Evolutionary conservation across 805 yeast genomes (phyloP).

Genomic region (Saccharomyces jurei): DNA sequence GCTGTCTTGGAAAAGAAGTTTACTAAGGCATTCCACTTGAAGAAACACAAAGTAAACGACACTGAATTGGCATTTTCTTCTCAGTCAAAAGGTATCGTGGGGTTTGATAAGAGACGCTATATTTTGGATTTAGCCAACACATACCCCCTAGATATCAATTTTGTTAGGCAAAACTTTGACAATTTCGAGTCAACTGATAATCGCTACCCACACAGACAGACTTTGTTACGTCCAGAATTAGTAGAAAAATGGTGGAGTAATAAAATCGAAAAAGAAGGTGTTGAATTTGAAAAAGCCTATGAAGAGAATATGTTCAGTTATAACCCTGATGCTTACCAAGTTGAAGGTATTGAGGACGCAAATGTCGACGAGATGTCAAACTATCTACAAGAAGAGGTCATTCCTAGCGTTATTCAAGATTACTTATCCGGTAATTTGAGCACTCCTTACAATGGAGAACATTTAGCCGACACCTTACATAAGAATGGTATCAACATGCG

Average conservation of each 20-base stretch:
- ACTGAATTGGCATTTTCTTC: slow-evolving; percentile 56
- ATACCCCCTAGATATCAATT: slow-evolving; percentile 76
- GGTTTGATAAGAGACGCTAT: slow-evolving; percentile 79
- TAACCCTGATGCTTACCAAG: slow-evolving; percentile 71
- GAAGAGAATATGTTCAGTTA: slow-evolving; percentile 44
- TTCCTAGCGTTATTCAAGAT: slow-evolving; percentile 49
- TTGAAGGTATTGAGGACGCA: slow-evolving; percentile 36
- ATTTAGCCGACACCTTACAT: slow-evolving; percentile 63
- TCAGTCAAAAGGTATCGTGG: slow-evolving; percentile 77
- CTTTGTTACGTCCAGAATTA: slow-evolving; percentile 78
- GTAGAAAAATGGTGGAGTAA: slow-evolving; percentile 83
- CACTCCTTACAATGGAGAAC: slow-evolving; percentile 76
- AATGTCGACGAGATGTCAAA: slow-evolving; percentile 60
- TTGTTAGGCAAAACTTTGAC: slow-evolving; percentile 51
- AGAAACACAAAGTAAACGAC: slow-evolving; percentile 49
- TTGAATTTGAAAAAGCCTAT: slow-evolving; percentile 29
- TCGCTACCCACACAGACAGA: slow-evolving; percentile 78
- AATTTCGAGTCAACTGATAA: slow-evolving; percentile 25
- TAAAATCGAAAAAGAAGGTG: slow-evolving; percentile 40
- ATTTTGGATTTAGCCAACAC: slow-evolving; percentile 76
- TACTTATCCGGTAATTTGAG: slow-evolving; percentile 38
- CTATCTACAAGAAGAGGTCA: slow-evolving; percentile 48
- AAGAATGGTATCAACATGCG: slow-evolving; percentile 80
- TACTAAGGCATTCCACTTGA: slow-evolving; percentile 71
- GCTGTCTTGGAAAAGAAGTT: slow-evolving; percentile 46